Conservation (phyloP, 495 filamentous ascomycete species). For the Pseudotulostoma volvatum region DNA sequence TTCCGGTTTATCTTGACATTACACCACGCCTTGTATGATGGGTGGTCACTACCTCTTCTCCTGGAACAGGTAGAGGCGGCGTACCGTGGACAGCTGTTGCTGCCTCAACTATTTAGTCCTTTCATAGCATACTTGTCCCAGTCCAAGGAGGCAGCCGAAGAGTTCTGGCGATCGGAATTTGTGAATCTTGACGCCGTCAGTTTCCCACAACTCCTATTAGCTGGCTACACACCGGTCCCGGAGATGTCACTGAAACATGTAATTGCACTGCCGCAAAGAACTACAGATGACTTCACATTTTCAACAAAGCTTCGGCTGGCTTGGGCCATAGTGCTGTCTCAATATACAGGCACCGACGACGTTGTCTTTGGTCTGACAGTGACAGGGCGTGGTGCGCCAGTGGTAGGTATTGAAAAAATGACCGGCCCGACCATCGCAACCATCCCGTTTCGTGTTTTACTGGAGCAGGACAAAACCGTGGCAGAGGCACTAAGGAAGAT, state of each 20-base stretch:
- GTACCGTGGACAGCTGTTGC: constrained; percentile 13
- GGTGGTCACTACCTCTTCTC: constrained; percentile 29
- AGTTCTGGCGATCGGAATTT: constrained; percentile 23
- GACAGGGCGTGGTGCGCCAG: constrained; percentile 16
- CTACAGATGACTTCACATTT: no score
- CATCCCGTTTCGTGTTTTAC: constrained; percentile 5
- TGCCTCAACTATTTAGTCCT: constrained; percentile 5
- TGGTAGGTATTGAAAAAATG: constrained; percentile 16
- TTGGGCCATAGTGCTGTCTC: constrained; percentile 18
- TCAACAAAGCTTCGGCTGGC: no score
- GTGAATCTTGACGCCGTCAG: constrained; percentile 24
- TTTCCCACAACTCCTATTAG: constrained; percentile 31
- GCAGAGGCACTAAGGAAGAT: constrained; percentile 23
- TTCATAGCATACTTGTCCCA: constrained; percentile 18
- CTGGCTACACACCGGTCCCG: constrained; percentile 30
- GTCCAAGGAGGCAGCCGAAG: constrained; percentile 8
- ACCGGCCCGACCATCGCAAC: constrained; percentile 24
- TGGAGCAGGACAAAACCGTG: background rate
- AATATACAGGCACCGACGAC: constrained; percentile 14
- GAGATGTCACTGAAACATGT: no score
- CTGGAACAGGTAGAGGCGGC: constrained; percentile 9
- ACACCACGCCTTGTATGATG: constrained; percentile 46
- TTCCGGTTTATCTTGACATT: constrained; percentile 6
- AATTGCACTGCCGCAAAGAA: no score
- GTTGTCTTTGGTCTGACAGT: constrained; percentile 19